These are phyloP conservation scores for Daldinia bambusicola DNA, from an alignment of 495 filamentous ascomycete genomes.

Conservation along the genomic window DNA sequence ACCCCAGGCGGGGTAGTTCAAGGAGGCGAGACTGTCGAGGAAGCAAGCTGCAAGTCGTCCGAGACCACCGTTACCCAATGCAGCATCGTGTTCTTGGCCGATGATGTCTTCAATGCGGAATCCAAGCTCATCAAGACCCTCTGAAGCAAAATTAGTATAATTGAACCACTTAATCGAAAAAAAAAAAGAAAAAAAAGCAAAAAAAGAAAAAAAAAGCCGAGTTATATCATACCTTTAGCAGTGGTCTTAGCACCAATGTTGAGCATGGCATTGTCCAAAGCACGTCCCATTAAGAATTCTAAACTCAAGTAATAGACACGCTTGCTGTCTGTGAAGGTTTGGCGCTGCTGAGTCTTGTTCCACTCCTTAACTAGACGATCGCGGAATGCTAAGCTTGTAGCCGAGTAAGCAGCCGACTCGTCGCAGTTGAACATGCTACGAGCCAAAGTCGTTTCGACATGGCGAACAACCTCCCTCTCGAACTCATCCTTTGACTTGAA, in stretches of 20 bases:
- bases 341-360: conserved; percentile 97
- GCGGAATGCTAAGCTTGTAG: conserved; percentile 88
- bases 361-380: conserved; percentile 94
- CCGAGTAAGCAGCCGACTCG: conserved; percentile 91
- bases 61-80: conserved; percentile 94
- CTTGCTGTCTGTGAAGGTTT: conserved; percentile 90
- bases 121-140: conserved; percentile 86
- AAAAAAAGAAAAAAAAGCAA: too few species aligned
- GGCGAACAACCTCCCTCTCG: conserved; percentile 84
- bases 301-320: conserved; percentile 95
- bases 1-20: conserved; percentile 97
- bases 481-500: conserved; percentile 77
- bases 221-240: conserved; percentile 70
- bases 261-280: conserved; percentile 98
- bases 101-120: conserved; percentile 98
- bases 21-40: conserved; percentile 90
- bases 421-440: conserved; percentile 98
- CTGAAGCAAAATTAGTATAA: conserved; percentile 53
- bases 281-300: conserved; percentile 96
- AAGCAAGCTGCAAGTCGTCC: conserved; percentile 96
- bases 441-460: conserved; percentile 96
- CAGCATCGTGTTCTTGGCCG: conserved; percentile 93
- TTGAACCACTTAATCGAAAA: not conserved
- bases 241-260: conserved; percentile 89
- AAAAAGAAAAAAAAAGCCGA: too few species aligned